These are phyloP conservation scores for Dendrostoma leiphaemia DNA, from an alignment of 2,329 filamentous ascomycete genomes.

Conservation along the genomic window DNA sequence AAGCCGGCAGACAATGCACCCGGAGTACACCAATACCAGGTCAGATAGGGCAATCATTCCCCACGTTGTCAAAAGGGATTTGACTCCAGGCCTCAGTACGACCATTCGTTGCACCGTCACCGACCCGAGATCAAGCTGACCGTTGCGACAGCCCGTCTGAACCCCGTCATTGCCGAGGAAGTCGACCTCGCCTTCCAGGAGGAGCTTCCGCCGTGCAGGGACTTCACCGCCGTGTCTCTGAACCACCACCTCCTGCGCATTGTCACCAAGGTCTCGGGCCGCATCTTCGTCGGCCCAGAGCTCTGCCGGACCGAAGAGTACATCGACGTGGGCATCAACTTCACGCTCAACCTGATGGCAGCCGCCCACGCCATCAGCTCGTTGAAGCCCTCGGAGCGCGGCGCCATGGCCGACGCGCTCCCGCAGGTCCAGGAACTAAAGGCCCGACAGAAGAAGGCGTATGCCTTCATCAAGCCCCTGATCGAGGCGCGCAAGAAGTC, in stretches of 20 bases:
- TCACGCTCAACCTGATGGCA: slow-evolving; percentile 40
- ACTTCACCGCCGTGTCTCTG: slow-evolving; percentile 41
- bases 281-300: slow-evolving; percentile 46
- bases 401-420: slow-evolving; percentile 29
- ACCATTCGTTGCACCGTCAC: not conserved
- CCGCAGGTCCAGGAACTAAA: slow-evolving; percentile 34
- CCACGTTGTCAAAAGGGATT: slow-evolving; percentile 11
- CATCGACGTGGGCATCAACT: slow-evolving; percentile 45
- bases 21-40: slow-evolving; percentile 10
- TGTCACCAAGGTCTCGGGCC: slow-evolving; percentile 44
- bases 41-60: slow-evolving; percentile 12
- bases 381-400: slow-evolving; percentile 32
- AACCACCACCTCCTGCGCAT: slow-evolving; percentile 41
- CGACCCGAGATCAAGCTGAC: not conserved
- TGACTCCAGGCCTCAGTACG: slow-evolving; percentile 16
- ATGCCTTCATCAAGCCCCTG: slow-evolving; percentile 34
- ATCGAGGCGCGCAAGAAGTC: slow-evolving; percentile 29
- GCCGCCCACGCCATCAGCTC: slow-evolving; percentile 30
- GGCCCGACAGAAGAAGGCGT: slow-evolving; percentile 30
- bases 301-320: slow-evolving; percentile 44
- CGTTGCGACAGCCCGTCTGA: slow-evolving; percentile 30
- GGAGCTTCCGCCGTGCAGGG: slow-evolving; percentile 33
- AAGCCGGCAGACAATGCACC: slow-evolving; percentile 8
- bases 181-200: slow-evolving; percentile 31
- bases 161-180: slow-evolving; percentile 36